A percentile compares a stretch with the other conserved stretches of the same genome.
phyloP scores from a whole-genome alignment of 1,284 basidiomycete species.

The Pseudozyma thailandica region DNA sequence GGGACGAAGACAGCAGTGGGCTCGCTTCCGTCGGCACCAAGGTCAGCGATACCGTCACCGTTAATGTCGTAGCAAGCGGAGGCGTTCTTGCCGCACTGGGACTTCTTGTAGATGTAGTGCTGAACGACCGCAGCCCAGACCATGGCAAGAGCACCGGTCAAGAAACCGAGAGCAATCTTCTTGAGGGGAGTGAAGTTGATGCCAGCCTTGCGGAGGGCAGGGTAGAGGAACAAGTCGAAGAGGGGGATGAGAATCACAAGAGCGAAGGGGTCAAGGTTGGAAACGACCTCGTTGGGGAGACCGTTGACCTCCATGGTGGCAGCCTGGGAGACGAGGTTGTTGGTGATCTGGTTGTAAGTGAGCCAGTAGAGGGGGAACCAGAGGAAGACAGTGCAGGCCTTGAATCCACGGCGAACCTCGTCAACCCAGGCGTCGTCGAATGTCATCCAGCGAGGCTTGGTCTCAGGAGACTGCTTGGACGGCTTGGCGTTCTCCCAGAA shows the following conservation, averaged over 20 bases:
- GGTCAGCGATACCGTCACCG: constrained; percentile 41
- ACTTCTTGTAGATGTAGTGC: constrained; percentile 71
- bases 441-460: constrained; percentile 69
- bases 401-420: constrained; percentile 82
- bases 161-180: constrained; percentile 80
- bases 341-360: constrained; percentile 71
- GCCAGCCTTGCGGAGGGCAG: constrained; percentile 75
- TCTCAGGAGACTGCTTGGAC: constrained; percentile 68
- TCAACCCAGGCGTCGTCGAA: constrained; percentile 76
- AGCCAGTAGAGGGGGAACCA: constrained; percentile 74
- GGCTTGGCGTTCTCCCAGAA: constrained; percentile 86
- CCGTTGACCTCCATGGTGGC: constrained; percentile 74
- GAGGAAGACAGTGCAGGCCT: constrained; percentile 83
- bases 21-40: constrained; percentile 27
- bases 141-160: constrained; percentile 72
- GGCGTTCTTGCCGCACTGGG: constrained; percentile 71
- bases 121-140: constrained; percentile 75
- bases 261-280: constrained; percentile 79
- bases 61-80: constrained; percentile 63
- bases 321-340: constrained; percentile 76
- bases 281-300: constrained; percentile 80
- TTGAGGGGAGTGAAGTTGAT: constrained; percentile 74
- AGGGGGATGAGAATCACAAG: constrained; percentile 70
- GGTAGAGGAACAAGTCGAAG: constrained; percentile 75
- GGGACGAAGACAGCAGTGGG: constrained; percentile 23